Base-by-base conservation (phyloP, 768 basidiomycete species). In the Saitozyma sp. region DNA sequence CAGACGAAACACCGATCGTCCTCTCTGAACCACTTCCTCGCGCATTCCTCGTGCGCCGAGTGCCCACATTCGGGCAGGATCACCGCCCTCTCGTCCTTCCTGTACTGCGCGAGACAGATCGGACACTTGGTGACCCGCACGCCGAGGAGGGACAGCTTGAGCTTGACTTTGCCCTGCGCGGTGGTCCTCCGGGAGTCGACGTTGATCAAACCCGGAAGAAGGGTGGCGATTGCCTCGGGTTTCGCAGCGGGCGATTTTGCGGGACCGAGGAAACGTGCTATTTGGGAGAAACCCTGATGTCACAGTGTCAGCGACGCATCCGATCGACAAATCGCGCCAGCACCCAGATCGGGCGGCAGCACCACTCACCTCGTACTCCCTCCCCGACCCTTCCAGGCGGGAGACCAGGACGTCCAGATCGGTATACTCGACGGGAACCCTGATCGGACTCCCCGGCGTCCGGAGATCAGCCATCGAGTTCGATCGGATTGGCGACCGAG, bases 31-130 rank as follows among this genome's bases (percentile, higher is more conserved):
- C 88, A 89, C 63, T 81, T 82, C 59, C 77, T 80, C 64, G 87
- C 83, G 80, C 89, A 89, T 43, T 79, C 79, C 71, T 86, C 85
- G 77, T 89, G 89, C 45, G 77, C 79, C 46, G 61, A 69, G 80
- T 90, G 89, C 64, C 81, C 82, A 75, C 89, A 91, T 17, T 73
- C 79, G 13, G 84, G 84, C 4, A 84, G 83, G 77, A 88, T 70
- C 41, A 84, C 84, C 13, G 84, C 88, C 59, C 71, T 67, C 61
- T 90, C 87, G 16, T 79, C 84, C 8, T 80, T 82, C 78, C 82
- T 86, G 80, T 89, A 91, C 78, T 87, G 87, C 52, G 83, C 84
- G 74, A 89, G 79, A 74, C 90, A 91, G 54, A 90, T 86, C 46
- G 86, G 84, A 77, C 90, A 91, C 70, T 85, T 85, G 65, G 87